Evolutionary conservation across 768 basidiomycete genomes (phyloP).

Genomic region (Termitomyces sp.): DNA sequence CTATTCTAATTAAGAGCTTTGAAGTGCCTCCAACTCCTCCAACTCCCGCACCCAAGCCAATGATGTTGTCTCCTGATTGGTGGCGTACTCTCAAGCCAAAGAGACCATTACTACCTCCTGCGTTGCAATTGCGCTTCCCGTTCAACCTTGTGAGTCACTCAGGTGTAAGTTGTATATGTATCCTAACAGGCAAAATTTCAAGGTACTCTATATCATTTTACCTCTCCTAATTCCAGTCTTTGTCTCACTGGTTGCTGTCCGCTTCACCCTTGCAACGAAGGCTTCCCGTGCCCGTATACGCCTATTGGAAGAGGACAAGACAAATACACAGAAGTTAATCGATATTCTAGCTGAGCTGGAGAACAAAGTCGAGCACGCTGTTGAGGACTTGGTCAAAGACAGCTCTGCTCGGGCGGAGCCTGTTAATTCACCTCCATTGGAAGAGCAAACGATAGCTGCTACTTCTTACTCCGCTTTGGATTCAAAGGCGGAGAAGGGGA

Average conservation of each 20-base stretch:
- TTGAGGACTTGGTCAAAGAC: conserved; percentile 55
- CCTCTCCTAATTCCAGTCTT: conserved; percentile 64
- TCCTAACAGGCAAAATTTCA: conserved; percentile 17
- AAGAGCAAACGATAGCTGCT: not conserved
- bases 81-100: conserved; percentile 33
- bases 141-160: conserved; percentile 56
- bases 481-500: not conserved
- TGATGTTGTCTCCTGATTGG: conserved; percentile 38
- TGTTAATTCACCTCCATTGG: not conserved
- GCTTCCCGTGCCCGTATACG: conserved; percentile 62
- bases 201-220: conserved; percentile 47
- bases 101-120: conserved; percentile 50
- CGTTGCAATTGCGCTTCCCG: conserved; percentile 57
- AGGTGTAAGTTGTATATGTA: not conserved
- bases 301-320: conserved; percentile 51
- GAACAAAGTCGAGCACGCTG: conserved; percentile 51
- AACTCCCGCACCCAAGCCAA: conserved; percentile 30
- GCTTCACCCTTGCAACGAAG: conserved; percentile 51
- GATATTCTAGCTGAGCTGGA: conserved; percentile 57
- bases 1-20: conserved; percentile 51
- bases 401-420: conserved; percentile 15
- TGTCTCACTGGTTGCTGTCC: conserved; percentile 47
- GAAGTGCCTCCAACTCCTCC: conserved; percentile 37
- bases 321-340: conserved; percentile 44
- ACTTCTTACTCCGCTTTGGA: not conserved